Evolutionary conservation across 1,284 basidiomycete genomes (phyloP), one percentile per base, ranked within the genome.

Genomic region (Kalmanozyma brasiliensis): DNA sequence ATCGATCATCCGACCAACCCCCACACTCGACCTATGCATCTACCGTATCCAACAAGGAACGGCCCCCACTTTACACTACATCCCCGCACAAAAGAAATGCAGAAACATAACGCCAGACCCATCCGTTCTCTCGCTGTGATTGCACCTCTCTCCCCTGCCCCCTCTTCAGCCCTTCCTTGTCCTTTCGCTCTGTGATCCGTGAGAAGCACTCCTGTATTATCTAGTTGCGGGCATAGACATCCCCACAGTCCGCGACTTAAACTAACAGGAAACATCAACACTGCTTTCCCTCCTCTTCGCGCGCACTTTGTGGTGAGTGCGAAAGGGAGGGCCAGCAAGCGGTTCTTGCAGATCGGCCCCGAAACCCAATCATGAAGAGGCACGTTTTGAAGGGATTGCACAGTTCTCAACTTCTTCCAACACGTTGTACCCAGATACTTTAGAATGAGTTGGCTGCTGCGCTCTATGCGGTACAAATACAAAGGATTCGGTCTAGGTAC

Each of bases 361-460:
- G 57, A 64, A 17, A 32, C 38, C 44, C 43, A 51, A 40, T 30
- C 11, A 46, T 56, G 58, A 63, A 45, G 68, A 56, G 42, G 41
- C 22, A 63, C 70, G 73, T 77, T 77, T 74, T 77, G 73, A 77
- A 77, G 73, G 66, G 49, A 56, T 63, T 65, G 37, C 59, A 74
- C 75, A 77, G 20, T 8, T 43, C 34, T 8, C 26, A 17, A 6
- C 17, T n/a, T n/a, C n/a, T n/a, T n/a, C n/a, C n/a, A n/a, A n/a
- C n/a, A n/a, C n/a, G n/a, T n/a, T n/a, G n/a, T n/a, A n/a, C n/a
- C n/a, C n/a, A n/a, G n/a, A n/a, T n/a, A n/a, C n/a, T n/a, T n/a
- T n/a, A n/a, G n/a, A n/a, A 22, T 22, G 20, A 8, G n/a, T 2
- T 40, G n/a, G 36, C 17, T 32, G n/a, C n/a, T 41, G 17, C 36